A percentile compares a stretch with the other conserved stretches of the same genome.
Evolutionary conservation across 495 filamentous ascomycete genomes (phyloP).

Genomic region (Podospora pseudopauciseta): DNA sequence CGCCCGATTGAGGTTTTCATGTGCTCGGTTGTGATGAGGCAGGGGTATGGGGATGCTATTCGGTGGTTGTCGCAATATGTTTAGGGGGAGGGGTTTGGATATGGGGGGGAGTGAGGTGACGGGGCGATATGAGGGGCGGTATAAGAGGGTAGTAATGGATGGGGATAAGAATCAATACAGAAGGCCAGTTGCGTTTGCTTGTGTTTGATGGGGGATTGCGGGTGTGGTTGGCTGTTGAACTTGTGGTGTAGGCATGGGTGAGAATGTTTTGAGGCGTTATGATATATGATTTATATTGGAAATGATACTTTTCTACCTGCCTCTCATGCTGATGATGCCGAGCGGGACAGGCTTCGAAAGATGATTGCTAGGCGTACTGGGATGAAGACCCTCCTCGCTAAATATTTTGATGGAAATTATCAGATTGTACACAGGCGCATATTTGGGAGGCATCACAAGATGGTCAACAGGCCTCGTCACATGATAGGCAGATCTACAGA

Average conservation of each 20-base stretch:
- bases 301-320: conserved; percentile 23
- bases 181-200: neutral
- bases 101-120: neutral
- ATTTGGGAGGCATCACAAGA: too few species aligned
- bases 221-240: neutral
- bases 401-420: too few species aligned
- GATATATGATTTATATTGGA: conserved; percentile 27
- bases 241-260: conserved; percentile 6
- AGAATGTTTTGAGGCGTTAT: conserved; percentile 26
- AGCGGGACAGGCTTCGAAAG: too few species aligned
- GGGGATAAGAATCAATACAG: neutral
- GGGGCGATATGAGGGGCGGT: conserved; percentile 5
- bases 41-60: conserved; percentile 80
- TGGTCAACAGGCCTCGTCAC: too few species aligned
- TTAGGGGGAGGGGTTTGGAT: conserved; percentile 36
- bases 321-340: too few species aligned
- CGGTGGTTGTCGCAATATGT: conserved; percentile 79
- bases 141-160: neutral
- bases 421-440: too few species aligned
- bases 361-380: too few species aligned
- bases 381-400: too few species aligned
- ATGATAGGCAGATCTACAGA: too few species aligned
- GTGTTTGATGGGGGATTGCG: neutral
- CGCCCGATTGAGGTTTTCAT: conserved; percentile 97
- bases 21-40: conserved; percentile 97